Conservation (phyloP, 805 yeast genomes). For the Candida suzukii region DNA sequence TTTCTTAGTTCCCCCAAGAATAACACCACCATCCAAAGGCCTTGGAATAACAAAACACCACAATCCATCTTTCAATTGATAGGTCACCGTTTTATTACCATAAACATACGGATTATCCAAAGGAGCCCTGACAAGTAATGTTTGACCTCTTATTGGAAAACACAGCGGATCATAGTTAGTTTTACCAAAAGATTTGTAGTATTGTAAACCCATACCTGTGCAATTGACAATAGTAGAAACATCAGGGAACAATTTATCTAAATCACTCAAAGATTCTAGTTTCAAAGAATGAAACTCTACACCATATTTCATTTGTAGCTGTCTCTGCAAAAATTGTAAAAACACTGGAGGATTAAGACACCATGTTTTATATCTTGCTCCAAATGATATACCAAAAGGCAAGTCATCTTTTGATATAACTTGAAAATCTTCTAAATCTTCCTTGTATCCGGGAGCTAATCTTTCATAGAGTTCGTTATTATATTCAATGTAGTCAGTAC, state of each 20-base stretch:
- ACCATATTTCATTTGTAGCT: slow-evolving; percentile 22
- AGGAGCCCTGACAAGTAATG: slow-evolving; percentile 46
- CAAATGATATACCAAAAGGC: slow-evolving; percentile 37
- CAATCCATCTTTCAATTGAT: slow-evolving; percentile 20
- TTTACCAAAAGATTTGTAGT: slow-evolving; percentile 10
- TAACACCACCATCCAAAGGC: slow-evolving; percentile 51
- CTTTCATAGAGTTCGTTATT: slow-evolving; percentile 31
- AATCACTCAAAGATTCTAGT: slow-evolving; percentile 33
- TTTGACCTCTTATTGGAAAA: slow-evolving; percentile 58
- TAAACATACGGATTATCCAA: slow-evolving; percentile 28
- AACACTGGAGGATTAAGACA: slow-evolving; percentile 53
- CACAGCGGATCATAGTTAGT: slow-evolving; percentile 36
- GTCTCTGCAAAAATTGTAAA: slow-evolving; percentile 38
- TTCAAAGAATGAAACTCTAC: slow-evolving; percentile 29
- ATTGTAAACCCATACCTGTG: slow-evolving; percentile 52
- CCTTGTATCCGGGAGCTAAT: slow-evolving; percentile 32
- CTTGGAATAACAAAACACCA: slow-evolving; percentile 54
- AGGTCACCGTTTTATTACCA: slow-evolving; percentile 42
- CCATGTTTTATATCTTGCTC: slow-evolving; percentile 49
- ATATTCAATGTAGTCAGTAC: slow-evolving; percentile 48
- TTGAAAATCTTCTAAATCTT: slow-evolving; percentile 30
- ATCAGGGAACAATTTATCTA: slow-evolving; percentile 23
- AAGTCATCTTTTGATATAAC: slow-evolving; percentile 17
- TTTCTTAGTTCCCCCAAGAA: slow-evolving; percentile 67
- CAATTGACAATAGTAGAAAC: slow-evolving; percentile 40